Evolutionary conservation across 257 asterid genomes (phyloP).

Genomic region (Fraxinus excelsior): DNA sequence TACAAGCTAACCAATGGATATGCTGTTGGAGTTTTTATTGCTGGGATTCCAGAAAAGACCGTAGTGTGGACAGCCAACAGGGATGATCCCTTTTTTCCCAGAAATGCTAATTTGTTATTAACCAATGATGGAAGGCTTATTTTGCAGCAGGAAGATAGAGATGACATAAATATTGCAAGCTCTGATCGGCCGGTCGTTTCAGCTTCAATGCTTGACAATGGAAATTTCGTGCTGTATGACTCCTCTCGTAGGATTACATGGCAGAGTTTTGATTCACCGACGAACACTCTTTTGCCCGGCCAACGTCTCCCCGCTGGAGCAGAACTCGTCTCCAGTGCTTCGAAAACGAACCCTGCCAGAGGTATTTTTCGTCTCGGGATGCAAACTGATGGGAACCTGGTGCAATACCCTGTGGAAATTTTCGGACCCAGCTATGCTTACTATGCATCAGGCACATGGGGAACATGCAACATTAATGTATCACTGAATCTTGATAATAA

Average conservation of each 20-base stretch:
- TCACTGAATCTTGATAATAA: too few species aligned
- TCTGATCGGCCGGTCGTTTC: too few species aligned
- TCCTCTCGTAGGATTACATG: conserved; percentile 28
- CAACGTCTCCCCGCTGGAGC: conserved; percentile 29
- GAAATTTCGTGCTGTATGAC: conserved; percentile 54
- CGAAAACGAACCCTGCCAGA: conserved; percentile 22
- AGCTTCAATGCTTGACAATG: conserved; percentile 48
- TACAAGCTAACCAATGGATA: conserved; percentile 17
- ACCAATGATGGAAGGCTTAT: conserved; percentile 41
- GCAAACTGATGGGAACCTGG: too few species aligned
- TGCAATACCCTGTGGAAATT: too few species aligned
- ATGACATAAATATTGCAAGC: too few species aligned
- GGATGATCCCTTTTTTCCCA: conserved; percentile 25
- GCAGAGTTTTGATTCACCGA: conserved; percentile 61
- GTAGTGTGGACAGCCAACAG: conserved; percentile 40
- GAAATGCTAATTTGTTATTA: conserved; percentile 22
- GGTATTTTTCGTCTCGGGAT: conserved; percentile 34
- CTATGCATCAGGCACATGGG: too few species aligned
- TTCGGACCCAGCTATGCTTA: too few species aligned
- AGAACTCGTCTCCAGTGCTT: conserved; percentile 42
- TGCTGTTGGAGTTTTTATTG: conserved; percentile 31
- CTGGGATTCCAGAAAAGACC: conserved; percentile 13
- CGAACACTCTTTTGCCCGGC: conserved; percentile 46
- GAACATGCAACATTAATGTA: too few species aligned
- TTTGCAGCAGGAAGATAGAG: conserved; percentile 24